Conservation (phyloP, 2,329 filamentous ascomycete species). For the Penicillium sp. region DNA sequence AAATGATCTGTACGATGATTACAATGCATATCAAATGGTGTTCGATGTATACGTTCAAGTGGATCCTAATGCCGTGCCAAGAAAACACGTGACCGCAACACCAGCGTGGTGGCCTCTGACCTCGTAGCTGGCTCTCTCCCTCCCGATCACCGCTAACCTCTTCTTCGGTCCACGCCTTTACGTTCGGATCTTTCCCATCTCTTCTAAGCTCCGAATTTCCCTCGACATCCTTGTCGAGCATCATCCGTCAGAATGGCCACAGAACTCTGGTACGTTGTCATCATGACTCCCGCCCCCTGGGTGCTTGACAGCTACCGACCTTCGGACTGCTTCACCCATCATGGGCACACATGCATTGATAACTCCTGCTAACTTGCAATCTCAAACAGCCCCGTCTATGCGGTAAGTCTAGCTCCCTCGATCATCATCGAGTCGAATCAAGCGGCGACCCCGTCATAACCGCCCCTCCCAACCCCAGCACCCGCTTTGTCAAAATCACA, state of each 20-base stretch:
- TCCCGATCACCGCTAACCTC: slow-evolving; percentile 29
- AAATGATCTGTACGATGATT: background rate
- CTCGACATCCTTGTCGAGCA: slow-evolving; percentile 17
- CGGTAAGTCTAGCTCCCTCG: slow-evolving; percentile 69
- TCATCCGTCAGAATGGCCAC: slow-evolving; percentile 63
- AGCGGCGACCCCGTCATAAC: slow-evolving; percentile 10
- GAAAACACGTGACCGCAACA: slow-evolving; percentile 31
- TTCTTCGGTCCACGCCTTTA: slow-evolving; percentile 25
- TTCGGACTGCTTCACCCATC: slow-evolving; percentile 9
- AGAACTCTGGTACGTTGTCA: slow-evolving; percentile 75
- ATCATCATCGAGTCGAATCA: slow-evolving; percentile 13
- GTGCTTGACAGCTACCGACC: slow-evolving; percentile 33
- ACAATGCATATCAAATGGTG: background rate
- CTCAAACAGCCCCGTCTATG: slow-evolving; percentile 82
- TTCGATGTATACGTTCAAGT: slow-evolving; percentile 4
- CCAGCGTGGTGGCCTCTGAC: slow-evolving; percentile 33
- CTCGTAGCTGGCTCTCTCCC: slow-evolving; percentile 32
- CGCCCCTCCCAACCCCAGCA: slow-evolving; percentile 5
- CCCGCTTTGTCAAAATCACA: background rate
- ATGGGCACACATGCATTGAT: background rate
- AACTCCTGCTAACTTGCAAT: slow-evolving; percentile 24
- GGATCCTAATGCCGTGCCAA: slow-evolving; percentile 26
- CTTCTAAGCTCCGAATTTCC: slow-evolving; percentile 15
- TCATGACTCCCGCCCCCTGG: slow-evolving; percentile 31
- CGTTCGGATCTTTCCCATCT: slow-evolving; percentile 15